Evolutionary conservation across 176 grass and related monocot species (phyloP), one percentile per base, ranked within the genome.

Genomic region (Oryza nivara): DNA sequence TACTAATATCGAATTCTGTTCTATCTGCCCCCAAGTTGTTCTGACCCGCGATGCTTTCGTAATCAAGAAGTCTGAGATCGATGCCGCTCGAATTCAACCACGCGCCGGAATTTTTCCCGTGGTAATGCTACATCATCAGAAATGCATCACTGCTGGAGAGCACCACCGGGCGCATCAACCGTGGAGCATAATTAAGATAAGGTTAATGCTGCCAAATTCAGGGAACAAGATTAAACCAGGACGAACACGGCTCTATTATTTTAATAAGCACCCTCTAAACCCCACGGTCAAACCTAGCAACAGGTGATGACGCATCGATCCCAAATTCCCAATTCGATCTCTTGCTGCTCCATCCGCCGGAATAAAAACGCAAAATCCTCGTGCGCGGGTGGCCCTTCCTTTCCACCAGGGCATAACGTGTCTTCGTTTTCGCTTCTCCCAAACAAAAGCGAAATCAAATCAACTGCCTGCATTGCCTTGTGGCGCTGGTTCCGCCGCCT

Each of bases 21-120:
- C 66, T 52, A 52, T 81, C 52, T 85, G 72, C 77, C 35, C 9
- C 20, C 65, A 30, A 76, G 13, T 67, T 77, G 83, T 23, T 74
- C 60, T 79, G 74, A 6, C 67, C 73, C 22, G 83, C 22, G 83
- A 86, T 86, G 80, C 84, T 87, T 48, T 51, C 84, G 88, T 90
- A 77, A 87, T 20, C 48, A 11, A 54, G 52, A 87, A 83, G 89
- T 54, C 44, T 15, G 71, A 65, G 73, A 67, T 14, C 2, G 68
- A 67, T 79, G 84, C 80, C 16, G 11, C 68, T 10, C 0, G 36
- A 70, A 41, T 71, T 58, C 44, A 20, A 65, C 30, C 84, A 80
- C 43, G 85, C 68, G 80, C 72, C 26, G 20, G 69, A 88, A 83
- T 73, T 83, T 28, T 78, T 30, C 11, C 0, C 7, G 2, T 45